A percentile compares a stretch with the other conserved stretches of the same genome.
phyloP scores from a whole-genome alignment of 768 basidiomycete genomes.

The Baorangia bicolor region DNA sequence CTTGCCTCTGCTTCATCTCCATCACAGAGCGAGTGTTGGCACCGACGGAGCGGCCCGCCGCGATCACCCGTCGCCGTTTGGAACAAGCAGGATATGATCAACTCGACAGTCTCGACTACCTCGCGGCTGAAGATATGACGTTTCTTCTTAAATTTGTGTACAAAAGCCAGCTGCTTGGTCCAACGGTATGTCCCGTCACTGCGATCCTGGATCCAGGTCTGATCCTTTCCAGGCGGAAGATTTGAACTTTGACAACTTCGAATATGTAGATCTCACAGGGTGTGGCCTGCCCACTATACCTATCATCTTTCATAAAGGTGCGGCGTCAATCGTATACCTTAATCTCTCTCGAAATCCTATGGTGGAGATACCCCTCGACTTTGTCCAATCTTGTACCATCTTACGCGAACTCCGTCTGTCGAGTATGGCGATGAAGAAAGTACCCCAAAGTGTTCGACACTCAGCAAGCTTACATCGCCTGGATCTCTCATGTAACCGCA shows the following conservation, averaged over 20 bases:
- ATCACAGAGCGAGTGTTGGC: constrained; percentile 77
- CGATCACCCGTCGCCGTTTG: constrained; percentile 78
- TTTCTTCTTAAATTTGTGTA: constrained; percentile 91
- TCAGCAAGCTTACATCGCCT: constrained; percentile 72
- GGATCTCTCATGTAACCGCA: constrained; percentile 89
- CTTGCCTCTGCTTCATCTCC: neutral
- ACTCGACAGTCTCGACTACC: constrained; percentile 72
- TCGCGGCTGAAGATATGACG: constrained; percentile 75
- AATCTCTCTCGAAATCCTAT: constrained; percentile 93
- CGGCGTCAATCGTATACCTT: constrained; percentile 79
- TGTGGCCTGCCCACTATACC: constrained; percentile 86
- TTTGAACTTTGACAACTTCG: constrained; percentile 65
- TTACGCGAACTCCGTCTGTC: constrained; percentile 85
- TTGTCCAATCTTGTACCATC: constrained; percentile 82
- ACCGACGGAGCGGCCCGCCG: constrained; percentile 78
- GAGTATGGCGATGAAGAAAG: constrained; percentile 92
- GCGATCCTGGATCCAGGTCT: neutral
- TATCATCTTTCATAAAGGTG: constrained; percentile 79
- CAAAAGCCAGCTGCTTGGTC: constrained; percentile 69
- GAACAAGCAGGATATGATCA: constrained; percentile 88
- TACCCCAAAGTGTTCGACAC: constrained; percentile 81
- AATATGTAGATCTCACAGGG: constrained; percentile 78
- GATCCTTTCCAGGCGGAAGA: constrained; percentile 62
- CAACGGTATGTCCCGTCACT: constrained; percentile 46
- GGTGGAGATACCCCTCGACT: constrained; percentile 95